Percentiles rank a stretch among this genome's conserved stretches.
These are phyloP conservation scores for Fusarium marasasianum DNA, from an alignment of 2,329 filamentous ascomycete species.

Conservation along the genomic window DNA sequence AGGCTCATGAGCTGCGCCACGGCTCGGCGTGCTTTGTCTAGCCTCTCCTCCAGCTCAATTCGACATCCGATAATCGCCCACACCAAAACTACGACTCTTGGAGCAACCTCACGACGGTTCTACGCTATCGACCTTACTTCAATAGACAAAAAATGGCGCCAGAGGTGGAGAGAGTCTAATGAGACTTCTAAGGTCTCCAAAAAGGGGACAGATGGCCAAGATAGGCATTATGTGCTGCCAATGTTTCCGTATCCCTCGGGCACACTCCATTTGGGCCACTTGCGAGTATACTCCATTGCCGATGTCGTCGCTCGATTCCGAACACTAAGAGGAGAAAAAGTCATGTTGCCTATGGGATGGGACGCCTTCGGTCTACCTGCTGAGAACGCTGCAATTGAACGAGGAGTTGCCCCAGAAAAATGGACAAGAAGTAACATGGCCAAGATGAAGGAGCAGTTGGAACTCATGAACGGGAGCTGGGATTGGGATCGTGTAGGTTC, in stretches of 20 bases:
- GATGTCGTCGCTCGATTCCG: constrained; percentile 84
- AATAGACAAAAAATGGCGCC: constrained; percentile 62
- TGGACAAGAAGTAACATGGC: constrained; percentile 86
- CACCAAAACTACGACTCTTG: constrained; percentile 2
- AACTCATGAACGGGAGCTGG: constrained; percentile 82
- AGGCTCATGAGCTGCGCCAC: constrained; percentile 42
- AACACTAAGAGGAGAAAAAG: constrained; percentile 76
- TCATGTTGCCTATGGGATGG: constrained; percentile 93
- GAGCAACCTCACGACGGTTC: constrained; percentile 40
- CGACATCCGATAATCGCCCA: constrained; percentile 18
- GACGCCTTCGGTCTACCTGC: constrained; percentile 91
- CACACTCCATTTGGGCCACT: constrained; percentile 84
- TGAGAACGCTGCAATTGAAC: constrained; percentile 89
- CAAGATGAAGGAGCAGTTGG: constrained; percentile 85
- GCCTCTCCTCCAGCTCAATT: constrained; percentile 11
- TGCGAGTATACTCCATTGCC: constrained; percentile 90
- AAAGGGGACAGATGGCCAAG: constrained; percentile 34
- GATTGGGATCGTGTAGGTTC: constrained; percentile 80
- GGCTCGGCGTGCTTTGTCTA: constrained; percentile 27
- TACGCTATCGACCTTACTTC: constrained; percentile 59
- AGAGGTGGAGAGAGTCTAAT: constrained; percentile 51
- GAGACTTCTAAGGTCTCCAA: constrained; percentile 3
- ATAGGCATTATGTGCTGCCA: constrained; percentile 76
- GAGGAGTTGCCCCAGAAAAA: constrained; percentile 76
- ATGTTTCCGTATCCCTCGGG: constrained; percentile 97